Evolutionary conservation across 257 asterid genomes (phyloP).

Genomic region (Capsicum chinense): DNA sequence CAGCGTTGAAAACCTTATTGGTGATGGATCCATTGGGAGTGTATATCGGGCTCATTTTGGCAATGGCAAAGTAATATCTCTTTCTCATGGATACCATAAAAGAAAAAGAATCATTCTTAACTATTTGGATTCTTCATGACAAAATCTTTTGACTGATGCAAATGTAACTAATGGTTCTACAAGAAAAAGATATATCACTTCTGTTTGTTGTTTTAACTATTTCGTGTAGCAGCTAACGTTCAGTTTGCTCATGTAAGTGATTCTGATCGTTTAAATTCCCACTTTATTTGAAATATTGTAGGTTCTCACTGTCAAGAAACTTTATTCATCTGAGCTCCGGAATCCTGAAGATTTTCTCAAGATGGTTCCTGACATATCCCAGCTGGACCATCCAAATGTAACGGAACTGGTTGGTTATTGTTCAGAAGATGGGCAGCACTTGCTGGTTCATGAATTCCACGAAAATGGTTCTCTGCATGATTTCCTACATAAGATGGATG

Average conservation of each 20-base stretch:
- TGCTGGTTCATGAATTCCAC: conserved; percentile 77
- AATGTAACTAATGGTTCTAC: background rate
- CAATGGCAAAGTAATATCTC: conserved; percentile 67
- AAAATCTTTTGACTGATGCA: background rate
- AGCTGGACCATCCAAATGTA: conserved; percentile 79
- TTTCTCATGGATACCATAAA: background rate
- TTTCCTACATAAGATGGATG: conserved; percentile 72
- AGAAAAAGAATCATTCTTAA: background rate
- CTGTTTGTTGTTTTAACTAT: background rate
- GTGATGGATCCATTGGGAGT: conserved; percentile 93
- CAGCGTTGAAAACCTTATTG: conserved; percentile 71
- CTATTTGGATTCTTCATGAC: background rate
- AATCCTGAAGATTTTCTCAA: conserved; percentile 72
- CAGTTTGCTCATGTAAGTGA: background rate
- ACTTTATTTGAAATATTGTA: conserved; percentile 27
- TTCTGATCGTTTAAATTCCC: background rate
- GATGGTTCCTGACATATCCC: conserved; percentile 70
- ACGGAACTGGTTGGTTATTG: conserved; percentile 88
- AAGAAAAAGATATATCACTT: background rate
- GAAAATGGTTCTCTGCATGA: conserved; percentile 82
- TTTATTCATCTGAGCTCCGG: conserved; percentile 64
- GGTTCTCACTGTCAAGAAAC: conserved; percentile 92
- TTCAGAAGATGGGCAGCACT: conserved; percentile 83
- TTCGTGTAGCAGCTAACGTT: background rate
- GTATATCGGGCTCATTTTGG: conserved; percentile 81